phyloP scores from a whole-genome alignment of 768 basidiomycete genomes.

The Tylopilus plumbeoviolaceoides region DNA sequence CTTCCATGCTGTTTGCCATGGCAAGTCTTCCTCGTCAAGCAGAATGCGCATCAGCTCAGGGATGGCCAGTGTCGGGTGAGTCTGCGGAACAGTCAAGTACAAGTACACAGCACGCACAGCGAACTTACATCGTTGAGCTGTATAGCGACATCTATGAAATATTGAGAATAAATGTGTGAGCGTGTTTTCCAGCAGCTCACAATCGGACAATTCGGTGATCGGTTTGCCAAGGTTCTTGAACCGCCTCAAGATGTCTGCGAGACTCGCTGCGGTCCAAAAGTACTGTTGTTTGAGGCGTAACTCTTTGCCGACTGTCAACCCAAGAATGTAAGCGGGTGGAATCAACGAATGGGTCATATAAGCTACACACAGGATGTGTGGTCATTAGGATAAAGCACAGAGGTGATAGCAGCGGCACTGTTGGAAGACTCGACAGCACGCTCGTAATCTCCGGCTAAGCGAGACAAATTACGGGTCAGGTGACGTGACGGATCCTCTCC shows the following conservation, averaged over 20 bases:
- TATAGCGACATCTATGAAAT: slow-evolving; percentile 68
- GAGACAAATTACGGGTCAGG: neutral
- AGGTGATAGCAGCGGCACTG: slow-evolving; percentile 89
- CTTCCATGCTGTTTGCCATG: slow-evolving; percentile 83
- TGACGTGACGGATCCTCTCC: neutral
- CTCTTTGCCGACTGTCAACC: slow-evolving; percentile 69
- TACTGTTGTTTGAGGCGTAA: slow-evolving; percentile 94
- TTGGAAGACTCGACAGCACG: slow-evolving; percentile 84
- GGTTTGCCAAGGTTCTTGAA: slow-evolving; percentile 88
- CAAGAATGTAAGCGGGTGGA: slow-evolving; percentile 1
- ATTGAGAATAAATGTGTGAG: slow-evolving; percentile 6
- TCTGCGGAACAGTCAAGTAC: slow-evolving; percentile 41
- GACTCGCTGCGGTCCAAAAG: slow-evolving; percentile 88
- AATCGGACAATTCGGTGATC: slow-evolving; percentile 78
- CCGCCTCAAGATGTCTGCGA: slow-evolving; percentile 86
- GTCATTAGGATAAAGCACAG: slow-evolving; percentile 95
- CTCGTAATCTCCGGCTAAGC: slow-evolving; percentile 86
- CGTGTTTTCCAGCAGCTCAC: slow-evolving; percentile 35
- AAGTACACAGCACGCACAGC: neutral
- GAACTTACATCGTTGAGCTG: slow-evolving; percentile 85
- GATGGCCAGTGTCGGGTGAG: slow-evolving; percentile 93
- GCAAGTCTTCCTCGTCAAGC: slow-evolving; percentile 85
- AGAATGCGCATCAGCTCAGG: slow-evolving; percentile 92
- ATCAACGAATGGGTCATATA: neutral
- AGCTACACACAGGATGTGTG: slow-evolving; percentile 57